phyloP scores from a whole-genome alignment of 1,284 basidiomycete species.

The Ceratobasidium sp. region DNA sequence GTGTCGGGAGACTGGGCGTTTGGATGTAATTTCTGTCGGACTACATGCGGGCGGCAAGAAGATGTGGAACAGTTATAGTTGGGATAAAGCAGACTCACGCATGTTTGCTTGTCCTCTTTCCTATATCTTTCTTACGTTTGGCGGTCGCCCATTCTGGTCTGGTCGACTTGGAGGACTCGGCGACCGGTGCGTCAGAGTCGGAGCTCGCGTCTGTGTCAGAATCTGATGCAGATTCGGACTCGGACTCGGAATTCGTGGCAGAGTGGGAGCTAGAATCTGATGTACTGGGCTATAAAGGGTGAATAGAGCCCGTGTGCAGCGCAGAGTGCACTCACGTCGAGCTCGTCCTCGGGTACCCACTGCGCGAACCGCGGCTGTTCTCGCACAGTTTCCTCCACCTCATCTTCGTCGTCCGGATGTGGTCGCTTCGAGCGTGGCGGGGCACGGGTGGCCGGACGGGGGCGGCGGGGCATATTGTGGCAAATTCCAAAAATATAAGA shows the following conservation, averaged over 20 bases:
- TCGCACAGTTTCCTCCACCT: slow-evolving; percentile 47
- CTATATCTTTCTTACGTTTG: slow-evolving; percentile 48
- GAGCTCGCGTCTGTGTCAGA: slow-evolving; percentile 47
- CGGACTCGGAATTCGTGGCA: slow-evolving; percentile 45
- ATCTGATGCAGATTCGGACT: slow-evolving; percentile 47
- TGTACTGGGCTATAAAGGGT: slow-evolving; percentile 52
- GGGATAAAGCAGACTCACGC: slow-evolving; percentile 72
- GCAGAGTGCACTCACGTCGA: slow-evolving; percentile 44
- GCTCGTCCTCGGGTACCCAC: slow-evolving; percentile 64
- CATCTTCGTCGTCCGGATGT: slow-evolving; percentile 44
- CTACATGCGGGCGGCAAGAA: too few relatives aligned
- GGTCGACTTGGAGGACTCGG: slow-evolving; percentile 44
- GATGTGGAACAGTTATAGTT: neutral
- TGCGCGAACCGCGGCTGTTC: slow-evolving; percentile 62
- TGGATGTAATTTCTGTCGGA: slow-evolving; percentile 84
- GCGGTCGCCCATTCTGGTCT: slow-evolving; percentile 38
- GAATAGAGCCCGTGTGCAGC: slow-evolving; percentile 46
- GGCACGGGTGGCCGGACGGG: slow-evolving; percentile 8
- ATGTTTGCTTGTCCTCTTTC: slow-evolving; percentile 82
- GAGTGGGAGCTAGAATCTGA: slow-evolving; percentile 43
- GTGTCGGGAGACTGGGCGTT: slow-evolving; percentile 81
- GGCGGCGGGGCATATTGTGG: slow-evolving; percentile 29
- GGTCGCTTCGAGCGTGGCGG: slow-evolving; percentile 10
- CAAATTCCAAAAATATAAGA: slow-evolving; percentile 3
- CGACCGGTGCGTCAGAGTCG: slow-evolving; percentile 46